Base-by-base conservation (phyloP, 257 asterid genomes). In the Verbena officinalis region DNA sequence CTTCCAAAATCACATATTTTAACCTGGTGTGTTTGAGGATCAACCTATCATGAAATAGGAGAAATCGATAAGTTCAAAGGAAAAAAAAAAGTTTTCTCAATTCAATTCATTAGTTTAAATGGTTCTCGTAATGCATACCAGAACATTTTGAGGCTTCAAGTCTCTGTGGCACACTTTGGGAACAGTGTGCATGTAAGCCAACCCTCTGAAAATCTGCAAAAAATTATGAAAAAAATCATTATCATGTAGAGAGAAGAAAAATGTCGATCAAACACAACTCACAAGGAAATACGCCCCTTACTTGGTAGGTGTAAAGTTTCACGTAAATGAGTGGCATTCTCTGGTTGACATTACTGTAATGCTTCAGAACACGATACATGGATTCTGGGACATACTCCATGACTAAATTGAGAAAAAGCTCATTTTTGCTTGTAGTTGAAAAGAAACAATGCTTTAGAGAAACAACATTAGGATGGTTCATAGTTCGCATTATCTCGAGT, bases 171-270 rank as follows among this genome's bases (percentile, higher is more conserved):
- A 92, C 70, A 89, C 95, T 20, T 90, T 87, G 66, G 95, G 80
- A 78, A 92, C 98, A 72, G 89, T 70, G 68, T 92, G 98, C 98
- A 92, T 86, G 74, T 92, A 92, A 0, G 98, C 98, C 82, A 91
- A 75, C 63, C 98, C 98, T 75, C 95, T 82, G 77, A 92, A 89
- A 64, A 92, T 90, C 98, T 92, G 86, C 60, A 66, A 62, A 63
- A 68, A 1, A 16, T 17, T n/a, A n/a, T n/a, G n/a, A n/a, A n/a
- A 54, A 49, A 56, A 46, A 17, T 27, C 33, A 43, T 56, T 67
- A 49, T 52, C 51, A 56, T 34, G 42, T 48, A 46, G 57, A 69
- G 44, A 40, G 19, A 52, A 58, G 55, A 62, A 13, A 68, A 60
- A 39, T 21, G 30, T 21, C 34, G 23, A 24, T 42, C 14, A 17